Evolutionary conservation across 768 basidiomycete species (phyloP).

Genomic region (Suillus fuscotomentosus): DNA sequence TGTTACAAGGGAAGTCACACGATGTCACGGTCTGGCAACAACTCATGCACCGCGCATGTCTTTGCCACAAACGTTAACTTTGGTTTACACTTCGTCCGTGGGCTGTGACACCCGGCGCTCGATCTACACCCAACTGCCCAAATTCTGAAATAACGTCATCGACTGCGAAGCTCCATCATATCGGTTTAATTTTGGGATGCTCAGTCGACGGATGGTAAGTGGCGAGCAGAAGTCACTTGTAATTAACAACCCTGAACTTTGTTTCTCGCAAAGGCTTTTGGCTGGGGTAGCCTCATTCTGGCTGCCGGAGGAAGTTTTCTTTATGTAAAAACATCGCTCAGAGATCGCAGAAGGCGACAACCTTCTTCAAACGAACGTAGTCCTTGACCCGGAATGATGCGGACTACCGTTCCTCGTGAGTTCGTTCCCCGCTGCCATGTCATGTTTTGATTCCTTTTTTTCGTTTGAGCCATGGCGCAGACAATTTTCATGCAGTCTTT

Average conservation of each 20-base stretch:
- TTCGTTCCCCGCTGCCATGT: not conserved
- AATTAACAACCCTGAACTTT: not conserved
- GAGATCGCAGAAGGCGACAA: conserved; percentile 22
- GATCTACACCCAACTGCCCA: not conserved
- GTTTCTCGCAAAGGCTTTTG: conserved; percentile 15
- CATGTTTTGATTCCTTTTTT: conserved; percentile 8
- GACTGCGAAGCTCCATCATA: not conserved
- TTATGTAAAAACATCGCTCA: conserved; percentile 29
- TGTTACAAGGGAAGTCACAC: not conserved
- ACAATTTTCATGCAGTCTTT: not conserved
- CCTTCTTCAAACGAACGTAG: not conserved
- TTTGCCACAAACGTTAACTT: not conserved
- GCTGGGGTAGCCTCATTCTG: conserved; percentile 27
- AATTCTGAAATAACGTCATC: not conserved
- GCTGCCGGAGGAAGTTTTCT: conserved; percentile 28
- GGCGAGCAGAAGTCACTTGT: not conserved
- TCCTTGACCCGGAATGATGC: conserved; percentile 12
- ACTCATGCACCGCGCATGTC: not conserved
- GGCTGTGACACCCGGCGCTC: not conserved
- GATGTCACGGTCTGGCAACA: not conserved
- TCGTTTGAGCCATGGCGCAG: not conserved
- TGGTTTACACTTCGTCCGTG: not conserved
- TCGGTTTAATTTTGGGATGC: not conserved
- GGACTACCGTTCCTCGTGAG: conserved; percentile 9
- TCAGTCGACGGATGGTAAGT: conserved; percentile 5